Evolutionary conservation across 331 rosid species (phyloP).

Genomic region (Spiraea crenata): DNA sequence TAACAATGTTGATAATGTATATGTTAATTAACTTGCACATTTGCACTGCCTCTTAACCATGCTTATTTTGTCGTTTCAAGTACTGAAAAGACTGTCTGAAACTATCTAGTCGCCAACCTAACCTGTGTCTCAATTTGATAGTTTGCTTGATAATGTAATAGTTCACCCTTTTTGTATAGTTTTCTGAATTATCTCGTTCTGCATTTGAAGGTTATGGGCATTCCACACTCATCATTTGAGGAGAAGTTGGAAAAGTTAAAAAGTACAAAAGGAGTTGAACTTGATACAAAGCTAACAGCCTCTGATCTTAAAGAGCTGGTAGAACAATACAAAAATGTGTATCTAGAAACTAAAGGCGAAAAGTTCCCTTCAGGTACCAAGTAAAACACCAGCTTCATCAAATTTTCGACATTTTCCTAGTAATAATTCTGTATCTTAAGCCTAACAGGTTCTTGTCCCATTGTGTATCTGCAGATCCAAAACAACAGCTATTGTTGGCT

Average conservation of each 20-base stretch:
- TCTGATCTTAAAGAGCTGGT: conserved; percentile 78
- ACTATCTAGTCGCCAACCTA: not conserved
- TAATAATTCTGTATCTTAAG: not conserved
- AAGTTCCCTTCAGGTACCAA: conserved; percentile 83
- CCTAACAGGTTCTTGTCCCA: not conserved
- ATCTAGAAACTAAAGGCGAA: conserved; percentile 63
- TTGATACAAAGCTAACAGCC: conserved; percentile 68
- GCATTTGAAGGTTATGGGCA: conserved; percentile 67
- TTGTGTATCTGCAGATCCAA: conserved; percentile 65
- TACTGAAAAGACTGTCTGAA: not conserved
- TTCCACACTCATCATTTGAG: conserved; percentile 85
- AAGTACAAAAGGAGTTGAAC: conserved; percentile 51
- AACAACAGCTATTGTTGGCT: conserved; percentile 73
- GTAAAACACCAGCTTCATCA: conserved; percentile 8
- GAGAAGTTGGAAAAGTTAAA: conserved; percentile 72
- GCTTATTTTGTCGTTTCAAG: not conserved
- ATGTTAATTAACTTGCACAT: conserved; percentile 1
- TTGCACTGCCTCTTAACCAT: not conserved
- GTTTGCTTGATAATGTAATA: not conserved
- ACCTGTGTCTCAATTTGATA: not conserved
- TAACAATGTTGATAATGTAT: not conserved
- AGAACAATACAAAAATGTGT: conserved; percentile 75
- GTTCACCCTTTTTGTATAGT: not conserved
- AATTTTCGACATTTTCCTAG: not conserved
- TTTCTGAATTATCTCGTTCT: conserved; percentile 17